Evolutionary conservation across 306 rosid genomes (phyloP).

Genomic region (Purshia tridentata): DNA sequence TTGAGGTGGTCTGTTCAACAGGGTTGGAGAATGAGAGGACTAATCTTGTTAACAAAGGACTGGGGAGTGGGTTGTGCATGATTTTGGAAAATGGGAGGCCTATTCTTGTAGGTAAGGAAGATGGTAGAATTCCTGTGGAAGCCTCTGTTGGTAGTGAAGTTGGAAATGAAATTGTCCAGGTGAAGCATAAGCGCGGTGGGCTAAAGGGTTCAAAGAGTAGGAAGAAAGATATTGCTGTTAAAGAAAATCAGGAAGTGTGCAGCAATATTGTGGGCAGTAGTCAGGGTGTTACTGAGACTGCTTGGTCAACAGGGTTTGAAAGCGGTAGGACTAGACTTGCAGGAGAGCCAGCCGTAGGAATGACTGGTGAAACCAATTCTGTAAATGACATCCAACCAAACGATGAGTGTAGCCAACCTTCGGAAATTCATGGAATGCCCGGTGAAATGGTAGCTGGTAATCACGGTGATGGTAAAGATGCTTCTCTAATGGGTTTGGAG

Average conservation of each 20-base stretch:
- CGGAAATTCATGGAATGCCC: neutral
- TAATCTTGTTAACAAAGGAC: neutral
- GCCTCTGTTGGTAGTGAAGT: neutral
- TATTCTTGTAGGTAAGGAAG: neutral
- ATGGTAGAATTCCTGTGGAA: neutral
- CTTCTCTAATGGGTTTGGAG: slow-evolving; percentile 12
- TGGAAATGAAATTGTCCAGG: slow-evolving; percentile 12
- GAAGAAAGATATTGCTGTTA: slow-evolving; percentile 18
- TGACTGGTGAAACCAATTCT: neutral
- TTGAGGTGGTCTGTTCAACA: too few species aligned
- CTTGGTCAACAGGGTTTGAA: neutral
- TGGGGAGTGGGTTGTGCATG: neutral
- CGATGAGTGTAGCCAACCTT: neutral
- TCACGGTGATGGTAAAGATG: neutral
- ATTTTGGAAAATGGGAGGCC: neutral
- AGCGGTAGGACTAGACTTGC: neutral
- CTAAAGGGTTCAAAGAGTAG: slow-evolving; percentile 11
- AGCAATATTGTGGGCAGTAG: neutral
- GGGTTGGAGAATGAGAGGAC: neutral
- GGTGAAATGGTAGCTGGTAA: neutral
- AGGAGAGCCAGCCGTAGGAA: neutral
- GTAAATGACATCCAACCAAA: neutral
- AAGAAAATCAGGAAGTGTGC: neutral
- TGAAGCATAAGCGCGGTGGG: slow-evolving; percentile 10
- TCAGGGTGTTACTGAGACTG: neutral